Percentiles rank a stretch among this genome's conserved stretches.
Conservation (phyloP, 306 rosid genomes). For the Lupinus albus region DNA sequence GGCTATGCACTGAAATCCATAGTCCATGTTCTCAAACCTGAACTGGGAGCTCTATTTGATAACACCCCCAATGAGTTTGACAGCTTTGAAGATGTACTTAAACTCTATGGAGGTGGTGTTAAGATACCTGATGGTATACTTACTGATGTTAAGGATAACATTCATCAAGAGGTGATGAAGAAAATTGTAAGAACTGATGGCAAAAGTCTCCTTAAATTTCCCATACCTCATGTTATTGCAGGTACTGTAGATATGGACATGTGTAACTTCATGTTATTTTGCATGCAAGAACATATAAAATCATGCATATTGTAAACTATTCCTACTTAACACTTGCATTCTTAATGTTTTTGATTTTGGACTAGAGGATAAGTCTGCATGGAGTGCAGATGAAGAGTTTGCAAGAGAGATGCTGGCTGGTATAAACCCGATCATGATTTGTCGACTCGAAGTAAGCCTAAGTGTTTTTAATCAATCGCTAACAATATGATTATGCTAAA, state of each 20-base stretch:
- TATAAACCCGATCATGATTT: constrained; percentile 62
- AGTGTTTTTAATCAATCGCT: not conserved
- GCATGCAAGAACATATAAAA: constrained; percentile 20
- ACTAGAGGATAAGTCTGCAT: constrained; percentile 64
- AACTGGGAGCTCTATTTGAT: constrained; percentile 57
- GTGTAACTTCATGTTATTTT: constrained; percentile 30
- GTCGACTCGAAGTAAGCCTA: constrained; percentile 62
- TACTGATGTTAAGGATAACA: constrained; percentile 48
- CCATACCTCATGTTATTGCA: constrained; percentile 72
- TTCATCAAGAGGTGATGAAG: constrained; percentile 66
- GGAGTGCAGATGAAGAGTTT: constrained; percentile 88
- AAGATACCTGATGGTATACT: constrained; percentile 55
- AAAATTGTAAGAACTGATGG: constrained; percentile 75
- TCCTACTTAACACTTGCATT: constrained; percentile 3
- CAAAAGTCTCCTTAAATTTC: constrained; percentile 62
- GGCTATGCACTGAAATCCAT: constrained; percentile 75
- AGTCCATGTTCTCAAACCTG: constrained; percentile 66
- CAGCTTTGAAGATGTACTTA: constrained; percentile 64
- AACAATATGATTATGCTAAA: not conserved
- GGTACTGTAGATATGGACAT: constrained; percentile 47
- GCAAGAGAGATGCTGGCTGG: constrained; percentile 94
- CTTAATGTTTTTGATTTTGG: constrained; percentile 39
- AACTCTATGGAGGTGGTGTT: constrained; percentile 73
- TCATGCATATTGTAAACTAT: constrained; percentile 25
- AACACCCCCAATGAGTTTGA: constrained; percentile 62